These are phyloP conservation scores for Metarhizium rileyi DNA, from an alignment of 2,329 filamentous ascomycete genomes.

Conservation along the genomic window DNA sequence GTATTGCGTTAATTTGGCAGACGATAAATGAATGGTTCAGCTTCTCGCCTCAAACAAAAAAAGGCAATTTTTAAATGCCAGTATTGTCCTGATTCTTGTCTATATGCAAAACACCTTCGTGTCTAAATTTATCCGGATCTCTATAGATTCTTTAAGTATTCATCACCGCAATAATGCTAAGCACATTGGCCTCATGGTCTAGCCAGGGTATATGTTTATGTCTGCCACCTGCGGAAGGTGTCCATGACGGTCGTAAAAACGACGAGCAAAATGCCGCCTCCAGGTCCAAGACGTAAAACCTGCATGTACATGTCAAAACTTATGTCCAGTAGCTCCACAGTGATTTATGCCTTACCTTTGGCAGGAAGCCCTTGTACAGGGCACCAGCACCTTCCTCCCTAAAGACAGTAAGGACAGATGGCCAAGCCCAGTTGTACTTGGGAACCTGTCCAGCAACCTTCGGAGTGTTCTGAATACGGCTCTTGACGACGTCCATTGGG, in stretches of 20 bases:
- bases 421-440: constrained; percentile 99
- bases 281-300: constrained; percentile 42
- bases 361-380: constrained; percentile 94
- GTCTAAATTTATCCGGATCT: background rate
- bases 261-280: constrained; percentile 64
- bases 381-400: constrained; percentile 88
- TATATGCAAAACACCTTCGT: background rate
- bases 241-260: constrained; percentile 87
- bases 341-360: constrained; percentile 66
- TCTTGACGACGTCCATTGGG: constrained; percentile 95
- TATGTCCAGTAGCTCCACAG: constrained; percentile 17
- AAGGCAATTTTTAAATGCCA: background rate
- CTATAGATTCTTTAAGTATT: background rate
- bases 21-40: background rate
- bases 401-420: constrained; percentile 73
- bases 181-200: background rate
- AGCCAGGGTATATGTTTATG: background rate
- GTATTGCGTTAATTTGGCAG: too few relatives aligned
- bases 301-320: constrained; percentile 10
- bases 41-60: background rate
- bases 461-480: constrained; percentile 87
- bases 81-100: constrained; percentile 1
- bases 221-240: constrained; percentile 64
- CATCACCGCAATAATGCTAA: background rate
- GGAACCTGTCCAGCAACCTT: constrained; percentile 70